Percentiles rank a stretch among this genome's conserved stretches.
These are phyloP conservation scores for Symbiodinium natans DNA, from an alignment of 73 alveolate species.

Conservation along the genomic window DNA sequence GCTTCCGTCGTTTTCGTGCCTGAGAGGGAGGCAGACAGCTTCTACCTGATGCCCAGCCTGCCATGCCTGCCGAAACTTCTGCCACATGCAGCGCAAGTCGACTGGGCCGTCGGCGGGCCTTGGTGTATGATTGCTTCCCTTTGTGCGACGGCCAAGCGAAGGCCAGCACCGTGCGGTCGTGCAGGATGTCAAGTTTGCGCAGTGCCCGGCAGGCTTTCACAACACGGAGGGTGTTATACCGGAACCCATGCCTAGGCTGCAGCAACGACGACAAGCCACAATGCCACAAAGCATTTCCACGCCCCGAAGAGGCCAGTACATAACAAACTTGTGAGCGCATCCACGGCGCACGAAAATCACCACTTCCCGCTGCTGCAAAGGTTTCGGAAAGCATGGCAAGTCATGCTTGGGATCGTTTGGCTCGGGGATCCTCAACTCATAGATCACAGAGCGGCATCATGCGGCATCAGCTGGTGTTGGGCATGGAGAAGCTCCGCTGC, in stretches of 20 bases:
- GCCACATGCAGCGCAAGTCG: neutral
- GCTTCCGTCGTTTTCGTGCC: constrained; percentile 27
- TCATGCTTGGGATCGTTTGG: neutral
- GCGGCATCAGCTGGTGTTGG: too few species aligned
- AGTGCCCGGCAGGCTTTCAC: constrained; percentile 30
- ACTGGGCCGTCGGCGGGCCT: constrained; percentile 30
- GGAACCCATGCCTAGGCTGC: constrained; percentile 61
- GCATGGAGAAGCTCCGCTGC: too few species aligned
- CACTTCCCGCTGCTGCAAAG: constrained; percentile 1
- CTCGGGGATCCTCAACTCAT: too few species aligned
- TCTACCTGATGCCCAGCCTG: neutral
- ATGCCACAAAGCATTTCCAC: neutral
- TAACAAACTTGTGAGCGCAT: neutral
- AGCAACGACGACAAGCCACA: neutral
- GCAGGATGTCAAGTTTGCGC: neutral
- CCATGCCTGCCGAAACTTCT: neutral
- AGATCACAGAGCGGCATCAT: too few species aligned
- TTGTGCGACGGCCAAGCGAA: constrained; percentile 63
- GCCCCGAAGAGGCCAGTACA: neutral
- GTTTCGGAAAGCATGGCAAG: constrained; percentile 20
- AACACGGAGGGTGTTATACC: constrained; percentile 1
- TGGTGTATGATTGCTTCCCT: constrained; percentile 31
- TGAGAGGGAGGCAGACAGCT: neutral
- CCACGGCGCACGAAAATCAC: constrained; percentile 35
- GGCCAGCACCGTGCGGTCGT: neutral